Conservation (phyloP, 805 yeast species). For the Candida pseudofarinosa region DNA sequence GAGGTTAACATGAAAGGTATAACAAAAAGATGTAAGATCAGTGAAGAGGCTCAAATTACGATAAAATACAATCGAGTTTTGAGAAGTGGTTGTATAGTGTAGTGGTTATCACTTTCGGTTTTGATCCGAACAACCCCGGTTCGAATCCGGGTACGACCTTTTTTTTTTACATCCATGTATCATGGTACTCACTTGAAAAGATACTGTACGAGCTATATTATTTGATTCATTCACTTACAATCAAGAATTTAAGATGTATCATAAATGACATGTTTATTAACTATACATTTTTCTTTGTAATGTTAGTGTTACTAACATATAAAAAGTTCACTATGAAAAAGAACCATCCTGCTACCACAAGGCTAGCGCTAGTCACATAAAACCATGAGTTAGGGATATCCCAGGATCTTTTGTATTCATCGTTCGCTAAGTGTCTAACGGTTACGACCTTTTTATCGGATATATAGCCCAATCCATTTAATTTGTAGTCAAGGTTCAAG, state of each 20-base stretch:
- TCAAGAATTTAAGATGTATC: too few species aligned
- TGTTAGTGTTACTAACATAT: conserved; percentile 31
- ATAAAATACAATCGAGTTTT: too few species aligned
- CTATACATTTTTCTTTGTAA: conserved; percentile 23
- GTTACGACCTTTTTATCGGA: conserved; percentile 68
- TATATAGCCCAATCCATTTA: conserved; percentile 70
- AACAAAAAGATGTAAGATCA: too few species aligned
- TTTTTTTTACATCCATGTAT: conserved; percentile 9
- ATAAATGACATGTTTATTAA: background rate
- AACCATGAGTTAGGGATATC: conserved; percentile 92
- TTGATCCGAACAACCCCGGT: conserved; percentile 82
- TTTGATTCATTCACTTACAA: too few species aligned
- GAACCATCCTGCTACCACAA: conserved; percentile 75
- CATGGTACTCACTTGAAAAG: too few species aligned
- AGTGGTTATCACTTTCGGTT: conserved; percentile 82
- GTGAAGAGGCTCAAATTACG: too few species aligned
- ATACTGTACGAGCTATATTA: too few species aligned
- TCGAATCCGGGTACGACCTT: conserved; percentile 83
- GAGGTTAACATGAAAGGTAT: too few species aligned
- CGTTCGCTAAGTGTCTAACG: conserved; percentile 90
- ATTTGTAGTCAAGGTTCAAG: conserved; percentile 69
- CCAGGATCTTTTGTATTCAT: conserved; percentile 92
- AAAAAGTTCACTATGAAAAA: conserved; percentile 67
- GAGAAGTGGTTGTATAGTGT: conserved; percentile 52
- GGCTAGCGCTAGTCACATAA: conserved; percentile 64